phyloP scores from a whole-genome alignment of 169 alveolate species.

The Cryptosporidium canis region DNA sequence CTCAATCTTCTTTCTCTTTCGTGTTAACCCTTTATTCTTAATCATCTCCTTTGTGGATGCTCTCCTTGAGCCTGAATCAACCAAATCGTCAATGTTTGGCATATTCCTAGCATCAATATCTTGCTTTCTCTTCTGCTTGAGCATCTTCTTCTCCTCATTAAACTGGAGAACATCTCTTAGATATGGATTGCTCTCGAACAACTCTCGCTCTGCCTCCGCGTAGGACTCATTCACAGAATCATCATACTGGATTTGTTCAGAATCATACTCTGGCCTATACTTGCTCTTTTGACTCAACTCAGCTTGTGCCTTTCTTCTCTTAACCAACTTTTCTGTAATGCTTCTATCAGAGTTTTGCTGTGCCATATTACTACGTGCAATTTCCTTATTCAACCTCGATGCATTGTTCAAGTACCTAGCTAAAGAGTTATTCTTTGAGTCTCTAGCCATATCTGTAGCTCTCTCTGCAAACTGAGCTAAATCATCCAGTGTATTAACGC shows the following conservation, averaged over 20 bases:
- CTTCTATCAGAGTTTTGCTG: slow-evolving; percentile 56
- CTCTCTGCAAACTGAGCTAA: slow-evolving; percentile 69
- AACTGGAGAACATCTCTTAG: slow-evolving; percentile 72
- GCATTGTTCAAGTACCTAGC: slow-evolving; percentile 42
- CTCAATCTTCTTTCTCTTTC: slow-evolving; percentile 91
- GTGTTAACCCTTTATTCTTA: slow-evolving; percentile 89
- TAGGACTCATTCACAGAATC: slow-evolving; percentile 31
- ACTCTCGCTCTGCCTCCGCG: slow-evolving; percentile 16
- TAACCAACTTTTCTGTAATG: slow-evolving; percentile 50
- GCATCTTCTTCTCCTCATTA: slow-evolving; percentile 75
- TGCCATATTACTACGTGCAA: background rate
- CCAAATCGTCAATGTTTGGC: slow-evolving; percentile 67
- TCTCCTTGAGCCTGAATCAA: slow-evolving; percentile 65
- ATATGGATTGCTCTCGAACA: slow-evolving; percentile 41
- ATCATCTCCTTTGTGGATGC: slow-evolving; percentile 81
- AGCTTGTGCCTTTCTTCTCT: slow-evolving; percentile 18
- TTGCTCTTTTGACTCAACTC: slow-evolving; percentile 29
- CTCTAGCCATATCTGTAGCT: slow-evolving; percentile 63
- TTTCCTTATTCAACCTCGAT: slow-evolving; percentile 11
- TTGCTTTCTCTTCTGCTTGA: slow-evolving; percentile 75
- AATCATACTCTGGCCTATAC: slow-evolving; percentile 51
- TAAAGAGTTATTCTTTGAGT: slow-evolving; percentile 39
- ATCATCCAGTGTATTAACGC: slow-evolving; percentile 58
- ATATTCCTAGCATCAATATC: slow-evolving; percentile 72
- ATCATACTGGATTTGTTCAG: slow-evolving; percentile 1